phyloP scores from a whole-genome alignment of 1,284 basidiomycete species.

The Leucoagaricus sp. region DNA sequence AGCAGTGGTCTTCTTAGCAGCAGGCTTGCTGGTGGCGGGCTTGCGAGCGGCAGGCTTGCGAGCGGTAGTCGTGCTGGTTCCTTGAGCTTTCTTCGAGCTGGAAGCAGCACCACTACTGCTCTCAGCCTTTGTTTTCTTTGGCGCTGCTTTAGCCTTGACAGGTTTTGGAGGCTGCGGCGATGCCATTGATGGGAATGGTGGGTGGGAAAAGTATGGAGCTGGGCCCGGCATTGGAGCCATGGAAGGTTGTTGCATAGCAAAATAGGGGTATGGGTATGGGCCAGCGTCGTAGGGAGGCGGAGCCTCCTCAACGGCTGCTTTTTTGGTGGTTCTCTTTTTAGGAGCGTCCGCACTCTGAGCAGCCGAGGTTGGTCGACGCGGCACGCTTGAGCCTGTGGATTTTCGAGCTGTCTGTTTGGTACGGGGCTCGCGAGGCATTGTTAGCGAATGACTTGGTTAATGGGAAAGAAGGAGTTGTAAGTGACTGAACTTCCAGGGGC shows the following conservation, averaged over 20 bases:
- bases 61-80: neutral
- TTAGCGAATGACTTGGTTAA: neutral
- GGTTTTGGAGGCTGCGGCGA: neutral
- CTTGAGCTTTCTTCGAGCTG: neutral
- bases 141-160: neutral
- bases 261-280: too few species aligned
- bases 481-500: too few species aligned
- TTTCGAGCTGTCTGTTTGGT: conserved; percentile 9
- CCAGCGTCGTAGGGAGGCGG: neutral
- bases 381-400: neutral
- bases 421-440: neutral
- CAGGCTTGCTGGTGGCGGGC: neutral
- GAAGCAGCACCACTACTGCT: neutral
- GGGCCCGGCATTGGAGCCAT: neutral
- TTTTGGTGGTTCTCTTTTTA: neutral
- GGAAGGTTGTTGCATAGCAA: neutral
- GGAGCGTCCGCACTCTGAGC: neutral
- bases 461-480: neutral
- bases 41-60: neutral
- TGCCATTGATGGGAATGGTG: neutral
- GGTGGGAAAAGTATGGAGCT: too few species aligned
- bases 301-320: neutral
- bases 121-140: neutral
- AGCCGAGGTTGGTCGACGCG: neutral
- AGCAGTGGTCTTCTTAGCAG: neutral